Conservation (phyloP, 2,329 filamentous ascomycete species). For the Graphium sp. region DNA sequence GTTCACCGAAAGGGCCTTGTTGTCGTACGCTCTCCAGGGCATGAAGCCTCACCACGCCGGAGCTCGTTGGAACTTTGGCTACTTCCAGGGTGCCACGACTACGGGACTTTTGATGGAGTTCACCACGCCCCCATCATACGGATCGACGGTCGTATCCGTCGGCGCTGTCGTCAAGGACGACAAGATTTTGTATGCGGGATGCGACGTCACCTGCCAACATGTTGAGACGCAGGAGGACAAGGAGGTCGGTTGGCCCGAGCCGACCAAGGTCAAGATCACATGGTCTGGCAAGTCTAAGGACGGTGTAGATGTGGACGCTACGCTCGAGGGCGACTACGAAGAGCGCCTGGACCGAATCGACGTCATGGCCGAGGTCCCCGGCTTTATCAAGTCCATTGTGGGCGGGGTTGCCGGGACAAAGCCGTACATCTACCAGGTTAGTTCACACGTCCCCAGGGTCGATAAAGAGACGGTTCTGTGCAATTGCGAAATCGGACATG, state of each 20-base stretch:
- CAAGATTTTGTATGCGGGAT: conserved; percentile 60
- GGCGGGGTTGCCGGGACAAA: conserved; percentile 78
- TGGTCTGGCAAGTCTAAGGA: conserved; percentile 71
- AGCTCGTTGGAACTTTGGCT: conserved; percentile 79
- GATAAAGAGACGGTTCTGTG: background rate
- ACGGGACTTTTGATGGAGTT: conserved; percentile 93
- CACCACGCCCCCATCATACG: conserved; percentile 86
- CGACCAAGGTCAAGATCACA: conserved; percentile 53
- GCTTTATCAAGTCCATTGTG: conserved; percentile 88
- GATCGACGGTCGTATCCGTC: conserved; percentile 65
- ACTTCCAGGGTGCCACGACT: conserved; percentile 77
- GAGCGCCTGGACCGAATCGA: conserved; percentile 63
- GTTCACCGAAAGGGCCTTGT: conserved; percentile 64
- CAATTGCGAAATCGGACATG: conserved; percentile 8
- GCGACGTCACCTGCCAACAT: conserved; percentile 50
- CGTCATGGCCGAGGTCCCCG: conserved; percentile 91
- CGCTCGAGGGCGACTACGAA: conserved; percentile 52
- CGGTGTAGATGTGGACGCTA: conserved; percentile 53
- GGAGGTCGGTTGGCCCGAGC: conserved; percentile 80
- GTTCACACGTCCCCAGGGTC: conserved; percentile 9
- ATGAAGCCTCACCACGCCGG: conserved; percentile 99
- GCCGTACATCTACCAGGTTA: conserved; percentile 93
- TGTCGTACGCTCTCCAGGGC: conserved; percentile 76
- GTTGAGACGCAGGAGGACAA: conserved; percentile 52
- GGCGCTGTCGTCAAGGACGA: conserved; percentile 69